Percentiles rank a stretch among this genome's conserved stretches.
Evolutionary conservation across 1,139 yeast genomes (phyloP).

Genomic region (Blastobotrys illinoisensis): DNA sequence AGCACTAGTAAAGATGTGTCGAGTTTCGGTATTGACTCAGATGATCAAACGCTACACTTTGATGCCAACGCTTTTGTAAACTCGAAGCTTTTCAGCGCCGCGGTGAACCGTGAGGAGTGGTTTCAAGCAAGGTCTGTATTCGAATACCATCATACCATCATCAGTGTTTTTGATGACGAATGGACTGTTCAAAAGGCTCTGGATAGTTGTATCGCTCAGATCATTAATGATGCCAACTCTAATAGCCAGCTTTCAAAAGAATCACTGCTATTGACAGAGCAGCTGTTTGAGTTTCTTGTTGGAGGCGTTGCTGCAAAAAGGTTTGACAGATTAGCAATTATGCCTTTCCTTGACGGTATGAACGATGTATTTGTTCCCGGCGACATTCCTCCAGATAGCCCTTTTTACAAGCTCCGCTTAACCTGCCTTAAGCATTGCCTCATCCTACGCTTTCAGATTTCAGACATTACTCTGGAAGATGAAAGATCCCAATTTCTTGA

Average conservation of each 20-base stretch:
- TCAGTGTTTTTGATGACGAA: background rate
- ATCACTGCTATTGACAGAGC: background rate
- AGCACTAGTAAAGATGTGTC: background rate
- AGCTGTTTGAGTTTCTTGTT: background rate
- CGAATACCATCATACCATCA: background rate
- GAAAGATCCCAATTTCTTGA: background rate
- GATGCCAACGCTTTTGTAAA: background rate
- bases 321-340: background rate
- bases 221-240: background rate
- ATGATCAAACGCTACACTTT: background rate
- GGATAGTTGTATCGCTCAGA: background rate
- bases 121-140: background rate
- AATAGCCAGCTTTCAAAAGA: background rate
- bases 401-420: background rate
- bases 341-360: background rate
- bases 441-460: background rate
- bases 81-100: background rate
- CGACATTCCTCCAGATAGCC: background rate
- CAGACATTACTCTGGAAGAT: background rate
- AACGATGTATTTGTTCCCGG: background rate
- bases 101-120: background rate
- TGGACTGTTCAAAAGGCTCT: background rate
- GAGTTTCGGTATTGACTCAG: background rate
- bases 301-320: background rate
- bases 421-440: background rate